Evolutionary conservation across 768 basidiomycete genomes (phyloP), one percentile per base, ranked within the genome.

Genomic region (Neoboletus brunneissimus): DNA sequence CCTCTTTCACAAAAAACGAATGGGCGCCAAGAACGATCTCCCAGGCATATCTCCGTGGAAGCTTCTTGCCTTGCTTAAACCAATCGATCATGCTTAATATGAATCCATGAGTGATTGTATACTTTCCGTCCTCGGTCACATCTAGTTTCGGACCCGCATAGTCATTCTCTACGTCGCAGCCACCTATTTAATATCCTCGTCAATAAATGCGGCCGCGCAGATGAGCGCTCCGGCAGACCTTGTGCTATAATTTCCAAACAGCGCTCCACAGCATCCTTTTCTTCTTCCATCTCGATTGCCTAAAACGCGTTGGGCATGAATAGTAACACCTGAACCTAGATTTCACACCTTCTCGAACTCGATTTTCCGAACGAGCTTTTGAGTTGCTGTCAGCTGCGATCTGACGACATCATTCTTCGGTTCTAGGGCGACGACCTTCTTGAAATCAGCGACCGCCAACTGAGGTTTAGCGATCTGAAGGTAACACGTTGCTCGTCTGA

Each of bases 11-110:
- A 64, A 98, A 87, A 20, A 82, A 77, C 20, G 83, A 80, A 68
- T 90, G 82, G 58, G 91, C 94, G 11, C 91, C 94, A 16, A 99
- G 78, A 23, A 94, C 81, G 62, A 99, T 98, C 75, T 98, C 94
- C 95, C 94, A 98, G 27, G 88, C 94, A 57, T 94, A 88, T 72
- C 95, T 81, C 72, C 87, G 86, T 5, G 93, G 85, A 46, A 98
- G 74, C n/a, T 87, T 79, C 71, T 97, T 97, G n/a, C 94, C 94
- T 43, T 86, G 82, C 76, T 94, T 95, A 76, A 97, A 98, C 86
- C 86, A 91, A 59, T 86, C 77, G 48, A 97, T 85, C 94, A 98
- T 94, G 38, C 75, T 80, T 60, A 81, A 79, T 58, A 99, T 78
- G 71, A 98, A 99, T 51, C 87, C 81, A 37, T 81, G 71, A 25